These are phyloP conservation scores for Prosopis cineraria DNA, from an alignment of 306 rosid species.

Conservation along the genomic window DNA sequence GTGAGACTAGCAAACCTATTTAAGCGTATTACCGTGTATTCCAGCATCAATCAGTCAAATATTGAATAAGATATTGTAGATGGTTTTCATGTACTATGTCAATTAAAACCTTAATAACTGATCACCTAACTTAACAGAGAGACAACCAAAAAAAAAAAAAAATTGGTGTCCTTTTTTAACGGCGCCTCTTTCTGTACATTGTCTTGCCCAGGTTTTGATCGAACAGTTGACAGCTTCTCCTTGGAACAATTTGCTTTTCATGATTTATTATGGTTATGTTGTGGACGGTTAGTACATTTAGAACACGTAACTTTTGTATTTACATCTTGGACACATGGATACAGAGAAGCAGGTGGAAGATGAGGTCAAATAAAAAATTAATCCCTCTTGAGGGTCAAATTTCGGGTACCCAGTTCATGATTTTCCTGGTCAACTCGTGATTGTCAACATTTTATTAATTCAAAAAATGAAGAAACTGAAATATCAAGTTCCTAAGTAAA, in stretches of 20 bases:
- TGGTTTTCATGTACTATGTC: not conserved
- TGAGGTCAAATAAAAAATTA: constrained; percentile 22
- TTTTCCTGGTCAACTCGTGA: constrained; percentile 32
- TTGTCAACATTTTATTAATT: not conserved
- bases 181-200: not conserved
- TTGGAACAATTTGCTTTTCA: constrained; percentile 81
- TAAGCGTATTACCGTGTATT: not conserved
- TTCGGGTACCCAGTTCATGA: not conserved
- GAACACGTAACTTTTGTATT: constrained; percentile 23
- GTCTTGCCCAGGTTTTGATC: constrained; percentile 68
- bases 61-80: not conserved
- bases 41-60: not conserved
- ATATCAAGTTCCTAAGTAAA: not conserved
- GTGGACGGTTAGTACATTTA: constrained; percentile 72
- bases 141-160: not conserved
- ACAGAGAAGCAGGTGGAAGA: constrained; percentile 18
- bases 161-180: constrained; percentile 1
- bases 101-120: constrained; percentile 3
- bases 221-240: constrained; percentile 93
- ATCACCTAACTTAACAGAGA: not conserved
- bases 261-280: constrained; percentile 78
- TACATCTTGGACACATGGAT: constrained; percentile 29
- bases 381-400: constrained; percentile 27
- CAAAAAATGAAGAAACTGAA: not conserved
- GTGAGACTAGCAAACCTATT: not conserved